Base-by-base conservation (phyloP, 768 basidiomycete species). In the Daedaleopsis sinensis region DNA sequence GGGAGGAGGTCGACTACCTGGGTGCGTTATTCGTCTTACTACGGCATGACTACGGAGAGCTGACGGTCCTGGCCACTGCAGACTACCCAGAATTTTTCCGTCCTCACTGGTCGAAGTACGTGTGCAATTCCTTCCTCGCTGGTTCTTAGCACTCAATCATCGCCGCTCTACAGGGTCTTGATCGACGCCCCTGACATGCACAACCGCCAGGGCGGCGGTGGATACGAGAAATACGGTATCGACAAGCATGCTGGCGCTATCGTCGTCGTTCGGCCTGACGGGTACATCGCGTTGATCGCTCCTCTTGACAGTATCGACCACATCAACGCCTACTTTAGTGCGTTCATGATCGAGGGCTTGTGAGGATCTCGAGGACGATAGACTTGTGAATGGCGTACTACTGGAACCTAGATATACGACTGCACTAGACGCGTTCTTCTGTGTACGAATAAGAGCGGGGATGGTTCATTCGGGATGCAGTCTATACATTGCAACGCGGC, bases 191-290 rank as follows among this genome's bases (percentile, higher is more conserved):
- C 65, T 1, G 81, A 84, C 62, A 59, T 80, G 36, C 74, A 71
- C 18, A 80, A 80, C 4, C 69, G 57, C 6, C 69, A 76, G 27
- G 85, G 85, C 35, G 87, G 87, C 3, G 76, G 78, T 42, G 86
- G 84, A 5, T 89, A 91, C 68, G 65, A 71, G 1, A 77, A 79
- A 32, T 88, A 84, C 64, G 88, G 88, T 0, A 79, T 87, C 49
- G 72, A 75, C 36, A 58, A 73, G 9, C 62, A 66, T 0, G 37
- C 6, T 10, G 86, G 86, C 23, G 83, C 80, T 13, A 67, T 86
- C 11, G 79, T 86, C 16, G 75, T 86, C 51, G 80, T 88, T 10
- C 78, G 87, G 36, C 87, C 87, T 12, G 87, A 87, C 65, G 89
- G 88, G 19, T 90, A 88, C 58, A 79, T 91, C 36, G 85, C 83